phyloP scores from a whole-genome alignment of 306 rosid genomes.

The Gastrolobium villosum region DNA sequence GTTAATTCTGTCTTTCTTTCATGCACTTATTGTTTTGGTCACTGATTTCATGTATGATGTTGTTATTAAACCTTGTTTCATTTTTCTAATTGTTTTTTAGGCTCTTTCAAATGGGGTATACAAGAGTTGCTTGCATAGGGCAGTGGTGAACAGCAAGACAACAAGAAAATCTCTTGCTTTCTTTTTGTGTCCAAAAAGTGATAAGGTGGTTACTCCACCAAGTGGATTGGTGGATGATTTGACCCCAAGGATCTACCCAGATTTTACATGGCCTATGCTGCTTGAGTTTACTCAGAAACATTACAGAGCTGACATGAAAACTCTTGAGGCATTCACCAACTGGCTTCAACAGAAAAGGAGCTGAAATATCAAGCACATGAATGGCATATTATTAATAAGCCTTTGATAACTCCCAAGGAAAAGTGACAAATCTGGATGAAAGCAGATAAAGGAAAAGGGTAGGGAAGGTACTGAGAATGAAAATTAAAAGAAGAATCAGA shows the following conservation, averaged over 20 bases:
- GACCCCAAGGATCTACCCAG: slow-evolving; percentile 80
- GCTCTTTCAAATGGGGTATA: slow-evolving; percentile 94
- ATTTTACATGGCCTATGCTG: slow-evolving; percentile 94
- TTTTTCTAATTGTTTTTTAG: slow-evolving; percentile 42
- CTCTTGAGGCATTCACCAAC: slow-evolving; percentile 78
- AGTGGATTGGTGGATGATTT: slow-evolving; percentile 66
- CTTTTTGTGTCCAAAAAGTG: slow-evolving; percentile 86
- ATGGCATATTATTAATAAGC: slow-evolving; percentile 40
- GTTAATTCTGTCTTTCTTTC: slow-evolving; percentile 5
- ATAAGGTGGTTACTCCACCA: slow-evolving; percentile 88
- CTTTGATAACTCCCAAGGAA: slow-evolving; percentile 36
- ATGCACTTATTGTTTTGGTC: not conserved
- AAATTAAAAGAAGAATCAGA: slow-evolving; percentile 57
- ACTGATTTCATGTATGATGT: not conserved
- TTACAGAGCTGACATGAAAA: slow-evolving; percentile 91
- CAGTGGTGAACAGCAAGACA: slow-evolving; percentile 87
- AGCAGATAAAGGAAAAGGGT: not conserved
- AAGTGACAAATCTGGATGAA: slow-evolving; percentile 42
- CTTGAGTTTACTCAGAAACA: slow-evolving; percentile 88
- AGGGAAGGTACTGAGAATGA: slow-evolving; percentile 38
- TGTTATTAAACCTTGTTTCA: slow-evolving; percentile 2
- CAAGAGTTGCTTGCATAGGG: slow-evolving; percentile 96
- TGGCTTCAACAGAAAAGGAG: slow-evolving; percentile 69
- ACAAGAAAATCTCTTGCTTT: slow-evolving; percentile 94
- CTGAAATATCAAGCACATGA: slow-evolving; percentile 43